Conservation (phyloP, 495 filamentous ascomycete species). For the Aspergillus biplanus region DNA sequence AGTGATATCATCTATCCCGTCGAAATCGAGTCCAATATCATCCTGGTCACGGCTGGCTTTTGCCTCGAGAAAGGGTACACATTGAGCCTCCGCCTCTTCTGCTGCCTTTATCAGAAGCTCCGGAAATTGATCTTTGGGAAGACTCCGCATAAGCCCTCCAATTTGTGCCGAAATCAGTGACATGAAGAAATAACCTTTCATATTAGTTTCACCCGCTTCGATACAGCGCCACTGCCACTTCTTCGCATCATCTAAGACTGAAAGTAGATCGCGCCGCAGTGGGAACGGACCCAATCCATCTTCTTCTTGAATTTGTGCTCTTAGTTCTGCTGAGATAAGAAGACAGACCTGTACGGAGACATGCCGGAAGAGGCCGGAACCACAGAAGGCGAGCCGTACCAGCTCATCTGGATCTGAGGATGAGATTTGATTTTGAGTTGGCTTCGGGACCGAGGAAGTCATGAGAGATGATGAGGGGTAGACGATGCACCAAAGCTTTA, state of each 20-base stretch:
- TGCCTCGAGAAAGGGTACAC: not conserved
- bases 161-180: constrained; percentile 47
- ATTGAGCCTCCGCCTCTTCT: constrained; percentile 37
- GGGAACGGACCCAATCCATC: constrained; percentile 36
- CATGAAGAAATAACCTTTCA: constrained; percentile 56
- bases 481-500: constrained; percentile 49
- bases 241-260: constrained; percentile 49
- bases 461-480: constrained; percentile 20
- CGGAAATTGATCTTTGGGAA: constrained; percentile 35
- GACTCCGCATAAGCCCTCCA: constrained; percentile 40
- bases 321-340: constrained; percentile 10
- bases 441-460: not conserved
- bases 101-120: constrained; percentile 39
- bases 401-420: constrained; percentile 36
- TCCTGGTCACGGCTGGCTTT: too few relatives aligned
- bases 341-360: constrained; percentile 28
- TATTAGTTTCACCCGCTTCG: constrained; percentile 56
- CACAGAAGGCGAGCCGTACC: constrained; percentile 43
- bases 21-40: too few relatives aligned
- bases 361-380: constrained; percentile 51
- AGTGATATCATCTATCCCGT: too few relatives aligned
- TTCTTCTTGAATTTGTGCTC: constrained; percentile 48
- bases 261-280: constrained; percentile 43
- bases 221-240: constrained; percentile 46
- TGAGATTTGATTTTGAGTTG: not conserved